A percentile compares a stretch with the other conserved stretches of the same genome.
Evolutionary conservation across 345 rosid species (phyloP).

Genomic region (Corchorus capsularis): DNA sequence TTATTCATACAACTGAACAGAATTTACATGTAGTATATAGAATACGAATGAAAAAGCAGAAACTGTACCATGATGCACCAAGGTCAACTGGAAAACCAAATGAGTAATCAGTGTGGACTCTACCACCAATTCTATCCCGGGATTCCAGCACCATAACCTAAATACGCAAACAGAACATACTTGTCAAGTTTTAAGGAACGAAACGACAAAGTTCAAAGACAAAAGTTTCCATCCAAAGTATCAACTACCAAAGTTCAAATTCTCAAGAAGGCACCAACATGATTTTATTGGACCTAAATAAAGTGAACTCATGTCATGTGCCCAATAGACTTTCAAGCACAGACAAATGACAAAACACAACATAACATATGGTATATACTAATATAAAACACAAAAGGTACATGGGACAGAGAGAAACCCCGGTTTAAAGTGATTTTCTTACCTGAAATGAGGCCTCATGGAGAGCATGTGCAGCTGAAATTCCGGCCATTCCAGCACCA

Average conservation of each 20-base stretch:
- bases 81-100: slow-evolving; percentile 94
- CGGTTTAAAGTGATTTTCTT: neutral
- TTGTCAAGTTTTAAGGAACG: slow-evolving; percentile 7
- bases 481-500: slow-evolving; percentile 88
- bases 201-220: neutral
- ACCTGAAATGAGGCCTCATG: slow-evolving; percentile 93
- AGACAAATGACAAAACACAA: neutral
- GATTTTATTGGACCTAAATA: too few relatives aligned
- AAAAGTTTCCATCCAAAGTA: neutral
- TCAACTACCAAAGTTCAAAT: too few relatives aligned
- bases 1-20: neutral
- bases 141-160: slow-evolving; percentile 86
- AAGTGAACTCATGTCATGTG: too few relatives aligned
- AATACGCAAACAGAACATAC: neutral
- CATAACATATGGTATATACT: neutral
- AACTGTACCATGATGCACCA: slow-evolving; percentile 89
- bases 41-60: neutral
- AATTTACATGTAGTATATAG: neutral
- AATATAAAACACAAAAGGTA: neutral
- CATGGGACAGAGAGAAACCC: neutral
- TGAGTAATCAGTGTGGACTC: slow-evolving; percentile 76
- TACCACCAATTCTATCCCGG: slow-evolving; percentile 80
- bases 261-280: neutral
- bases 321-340: neutral
- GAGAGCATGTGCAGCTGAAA: slow-evolving; percentile 91